phyloP scores from a whole-genome alignment of 2,329 filamentous ascomycete genomes.

The Dothiorella sarmentorum region DNA sequence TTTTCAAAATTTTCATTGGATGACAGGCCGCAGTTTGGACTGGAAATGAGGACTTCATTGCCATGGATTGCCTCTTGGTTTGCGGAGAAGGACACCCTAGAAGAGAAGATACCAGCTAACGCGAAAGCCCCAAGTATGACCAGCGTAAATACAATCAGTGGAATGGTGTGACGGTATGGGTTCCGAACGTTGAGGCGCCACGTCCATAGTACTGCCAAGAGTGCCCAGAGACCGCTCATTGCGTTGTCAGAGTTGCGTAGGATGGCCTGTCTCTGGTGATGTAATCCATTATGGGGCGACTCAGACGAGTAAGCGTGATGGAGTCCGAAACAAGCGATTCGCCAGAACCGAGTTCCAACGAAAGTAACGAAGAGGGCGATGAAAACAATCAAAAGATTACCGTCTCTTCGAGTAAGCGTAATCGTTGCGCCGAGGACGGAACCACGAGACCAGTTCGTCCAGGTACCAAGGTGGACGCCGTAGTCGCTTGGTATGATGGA shows the following conservation, averaged over 20 bases:
- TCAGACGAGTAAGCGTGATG: constrained; percentile 24
- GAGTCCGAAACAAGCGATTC: constrained; percentile 22
- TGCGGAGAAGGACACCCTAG: constrained; percentile 29
- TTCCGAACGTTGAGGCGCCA: neutral
- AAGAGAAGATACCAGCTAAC: constrained; percentile 23
- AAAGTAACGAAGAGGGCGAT: constrained; percentile 32
- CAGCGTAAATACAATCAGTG: neutral
- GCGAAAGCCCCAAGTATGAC: constrained; percentile 1
- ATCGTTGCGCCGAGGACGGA: constrained; percentile 31
- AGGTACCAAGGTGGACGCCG: constrained; percentile 27
- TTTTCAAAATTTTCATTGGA: no score
- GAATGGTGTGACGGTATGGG: neutral
- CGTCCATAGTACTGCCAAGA: neutral
- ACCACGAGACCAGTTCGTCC: constrained; percentile 35
- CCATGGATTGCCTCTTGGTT: no score
- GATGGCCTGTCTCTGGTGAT: constrained; percentile 24
- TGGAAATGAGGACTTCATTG: constrained; percentile 31
- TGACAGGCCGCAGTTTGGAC: constrained; percentile 25
- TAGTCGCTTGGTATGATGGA: no score
- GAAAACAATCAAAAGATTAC: constrained; percentile 35
- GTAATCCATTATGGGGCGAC: constrained; percentile 22
- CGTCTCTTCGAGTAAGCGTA: constrained; percentile 30
- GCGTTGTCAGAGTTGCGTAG: constrained; percentile 14
- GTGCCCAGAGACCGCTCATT: neutral
- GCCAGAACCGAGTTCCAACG: constrained; percentile 24